Percentiles rank a stretch among this genome's conserved stretches.
Conservation (phyloP, 352 stramenopile species). For the Peronospora tabacina region DNA sequence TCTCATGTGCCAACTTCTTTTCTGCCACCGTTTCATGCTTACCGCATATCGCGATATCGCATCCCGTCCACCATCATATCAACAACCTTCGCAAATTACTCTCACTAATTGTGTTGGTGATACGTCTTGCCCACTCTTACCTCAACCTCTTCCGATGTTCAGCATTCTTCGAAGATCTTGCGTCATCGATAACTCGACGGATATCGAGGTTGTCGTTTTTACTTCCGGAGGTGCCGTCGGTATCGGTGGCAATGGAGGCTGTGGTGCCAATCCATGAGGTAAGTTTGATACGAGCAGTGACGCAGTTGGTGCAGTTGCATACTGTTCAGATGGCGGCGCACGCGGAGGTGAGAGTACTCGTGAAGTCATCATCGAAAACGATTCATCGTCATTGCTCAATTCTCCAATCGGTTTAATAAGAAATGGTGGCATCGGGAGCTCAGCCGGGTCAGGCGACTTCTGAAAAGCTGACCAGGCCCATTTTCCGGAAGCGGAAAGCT, state of each 20-base stretch:
- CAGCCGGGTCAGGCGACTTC: constrained; percentile 64
- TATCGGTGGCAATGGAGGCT: constrained; percentile 24
- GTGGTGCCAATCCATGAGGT: constrained; percentile 15
- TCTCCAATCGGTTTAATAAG: constrained; percentile 19
- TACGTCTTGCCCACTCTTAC: neutral
- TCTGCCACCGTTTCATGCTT: constrained; percentile 8
- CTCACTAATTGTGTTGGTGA: neutral
- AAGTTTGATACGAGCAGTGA: constrained; percentile 21
- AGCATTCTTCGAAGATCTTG: constrained; percentile 71
- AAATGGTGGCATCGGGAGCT: constrained; percentile 71
- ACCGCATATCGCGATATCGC: neutral
- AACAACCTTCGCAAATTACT: constrained; percentile 3
- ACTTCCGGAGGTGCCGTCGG: constrained; percentile 32
- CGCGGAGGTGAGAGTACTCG: constrained; percentile 15
- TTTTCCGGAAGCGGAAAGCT: constrained; percentile 51
- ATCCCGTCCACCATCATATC: neutral
- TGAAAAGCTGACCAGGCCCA: constrained; percentile 83
- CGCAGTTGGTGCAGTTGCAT: constrained; percentile 5
- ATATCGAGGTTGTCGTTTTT: constrained; percentile 23
- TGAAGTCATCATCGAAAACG: constrained; percentile 1
- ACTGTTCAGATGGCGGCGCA: constrained; percentile 19
- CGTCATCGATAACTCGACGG: constrained; percentile 70
- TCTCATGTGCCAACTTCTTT: constrained; percentile 8
- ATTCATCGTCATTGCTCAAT: constrained; percentile 8
- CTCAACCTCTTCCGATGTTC: constrained; percentile 56